Conservation (phyloP, 352 stramenopile species). For the Aphanomyces euteiches region DNA sequence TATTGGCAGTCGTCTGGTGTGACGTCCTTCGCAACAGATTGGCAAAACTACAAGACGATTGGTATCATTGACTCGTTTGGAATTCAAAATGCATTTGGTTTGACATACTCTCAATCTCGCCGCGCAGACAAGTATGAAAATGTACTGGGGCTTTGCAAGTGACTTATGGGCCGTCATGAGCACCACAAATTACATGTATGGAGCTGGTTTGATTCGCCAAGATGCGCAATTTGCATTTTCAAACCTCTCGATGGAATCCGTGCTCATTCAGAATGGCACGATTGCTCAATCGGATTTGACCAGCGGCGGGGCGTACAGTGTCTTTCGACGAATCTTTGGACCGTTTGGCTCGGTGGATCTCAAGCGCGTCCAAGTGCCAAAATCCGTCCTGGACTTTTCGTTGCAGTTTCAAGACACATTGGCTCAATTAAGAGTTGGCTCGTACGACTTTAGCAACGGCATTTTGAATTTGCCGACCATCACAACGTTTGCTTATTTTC, state of each 20-base stretch:
- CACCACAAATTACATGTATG: background rate
- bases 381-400: background rate
- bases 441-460: too few species aligned
- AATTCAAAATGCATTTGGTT: slow-evolving; percentile 12
- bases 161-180: slow-evolving; percentile 8
- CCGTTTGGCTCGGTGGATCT: slow-evolving; percentile 10
- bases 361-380: background rate
- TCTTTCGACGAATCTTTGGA: background rate
- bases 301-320: too few species aligned
- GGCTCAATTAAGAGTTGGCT: too few species aligned
- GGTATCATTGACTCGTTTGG: background rate
- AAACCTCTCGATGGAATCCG: background rate
- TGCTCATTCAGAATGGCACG: slow-evolving; percentile 13
- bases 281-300: too few species aligned
- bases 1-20: background rate
- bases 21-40: background rate
- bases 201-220: background rate
- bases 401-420: too few species aligned
- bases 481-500: too few species aligned
- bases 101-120: slow-evolving; percentile 7
- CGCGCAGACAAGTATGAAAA: slow-evolving; percentile 2
- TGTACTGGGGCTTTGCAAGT: slow-evolving; percentile 22
- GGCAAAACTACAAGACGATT: slow-evolving; percentile 25
- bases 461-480: too few species aligned
- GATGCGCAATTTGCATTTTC: slow-evolving; percentile 10